These are phyloP conservation scores for Citrus maxima DNA, from an alignment of 345 rosid genomes.

Conservation along the genomic window DNA sequence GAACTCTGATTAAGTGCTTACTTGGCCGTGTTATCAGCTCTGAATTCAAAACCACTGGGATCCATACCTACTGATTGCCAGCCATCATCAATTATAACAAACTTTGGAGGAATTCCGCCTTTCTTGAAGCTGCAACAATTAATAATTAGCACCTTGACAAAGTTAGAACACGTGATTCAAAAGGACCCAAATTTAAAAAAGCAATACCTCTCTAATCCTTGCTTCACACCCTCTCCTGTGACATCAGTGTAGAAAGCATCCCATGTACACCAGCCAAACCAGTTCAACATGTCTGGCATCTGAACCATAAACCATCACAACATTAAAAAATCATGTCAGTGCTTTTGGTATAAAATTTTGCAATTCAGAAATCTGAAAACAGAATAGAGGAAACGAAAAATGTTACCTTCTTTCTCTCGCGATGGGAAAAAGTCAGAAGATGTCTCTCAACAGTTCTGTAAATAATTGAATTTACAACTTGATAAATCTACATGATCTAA, in stretches of 20 bases:
- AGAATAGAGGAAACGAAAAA: background rate
- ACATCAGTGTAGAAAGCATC: slow-evolving; percentile 72
- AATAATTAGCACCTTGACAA: background rate
- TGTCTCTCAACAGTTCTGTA: slow-evolving; percentile 54
- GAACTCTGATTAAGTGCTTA: slow-evolving; percentile 16
- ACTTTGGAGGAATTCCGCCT: slow-evolving; percentile 61
- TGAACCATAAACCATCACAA: slow-evolving; percentile 15
- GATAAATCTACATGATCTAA: background rate
- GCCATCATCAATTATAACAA: slow-evolving; percentile 67
- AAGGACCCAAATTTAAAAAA: background rate
- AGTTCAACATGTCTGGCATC: slow-evolving; percentile 69
- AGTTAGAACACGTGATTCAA: background rate
- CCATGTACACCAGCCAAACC: slow-evolving; percentile 87
- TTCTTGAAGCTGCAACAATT: slow-evolving; percentile 40
- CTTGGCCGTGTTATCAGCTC: slow-evolving; percentile 68
- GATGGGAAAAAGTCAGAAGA: slow-evolving; percentile 56
- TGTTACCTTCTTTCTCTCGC: slow-evolving; percentile 54
- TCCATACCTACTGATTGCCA: slow-evolving; percentile 79
- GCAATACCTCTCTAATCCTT: slow-evolving; percentile 52
- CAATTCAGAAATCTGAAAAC: background rate
- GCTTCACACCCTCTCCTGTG: slow-evolving; percentile 49
- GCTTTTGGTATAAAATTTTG: background rate
- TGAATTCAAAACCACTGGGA: slow-evolving; percentile 31
- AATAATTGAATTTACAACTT: slow-evolving; percentile 1
- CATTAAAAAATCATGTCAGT: slow-evolving; percentile 1